These are phyloP conservation scores for Pouteria campechiana DNA, from an alignment of 179 eudicot species.

Conservation along the genomic window DNA sequence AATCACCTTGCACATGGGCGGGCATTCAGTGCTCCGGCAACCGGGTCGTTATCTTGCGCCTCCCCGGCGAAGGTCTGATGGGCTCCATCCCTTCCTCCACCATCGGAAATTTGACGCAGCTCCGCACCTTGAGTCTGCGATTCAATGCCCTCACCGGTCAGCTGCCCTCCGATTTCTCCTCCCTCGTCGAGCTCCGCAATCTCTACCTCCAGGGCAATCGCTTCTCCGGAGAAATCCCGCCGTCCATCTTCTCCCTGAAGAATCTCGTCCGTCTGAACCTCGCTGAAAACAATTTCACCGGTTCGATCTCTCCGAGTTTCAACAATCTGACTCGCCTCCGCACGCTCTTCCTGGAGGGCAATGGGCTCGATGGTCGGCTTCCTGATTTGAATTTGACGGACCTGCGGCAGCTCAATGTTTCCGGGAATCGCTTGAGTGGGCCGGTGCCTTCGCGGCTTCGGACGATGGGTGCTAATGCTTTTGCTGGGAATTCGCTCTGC, in stretches of 20 bases:
- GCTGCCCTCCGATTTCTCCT: slow-evolving; percentile 33
- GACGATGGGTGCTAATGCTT: slow-evolving; percentile 23
- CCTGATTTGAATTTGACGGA: slow-evolving; percentile 41
- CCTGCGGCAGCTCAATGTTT: slow-evolving; percentile 50
- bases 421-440: slow-evolving; percentile 52
- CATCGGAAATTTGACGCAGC: slow-evolving; percentile 33
- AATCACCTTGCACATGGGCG: slow-evolving; percentile 43
- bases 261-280: slow-evolving; percentile 46
- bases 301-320: slow-evolving; percentile 24
- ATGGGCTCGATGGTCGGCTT: slow-evolving; percentile 38
- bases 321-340: slow-evolving; percentile 36
- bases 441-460: slow-evolving; percentile 35
- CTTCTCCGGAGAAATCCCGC: slow-evolving; percentile 52
- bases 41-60: slow-evolving; percentile 38
- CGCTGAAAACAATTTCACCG: slow-evolving; percentile 45
- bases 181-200: slow-evolving; percentile 29
- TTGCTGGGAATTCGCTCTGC: slow-evolving; percentile 53
- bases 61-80: slow-evolving; percentile 59
- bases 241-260: slow-evolving; percentile 13
- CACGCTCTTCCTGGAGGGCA: slow-evolving; percentile 46
- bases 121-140: slow-evolving; percentile 48
- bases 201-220: slow-evolving; percentile 50
- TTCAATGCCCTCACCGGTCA: slow-evolving; percentile 40
- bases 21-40: slow-evolving; percentile 39
- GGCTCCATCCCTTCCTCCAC: slow-evolving; percentile 45